Evolutionary conservation across 441 rosid genomes (phyloP).

Genomic region (Erysimum pusillum): DNA sequence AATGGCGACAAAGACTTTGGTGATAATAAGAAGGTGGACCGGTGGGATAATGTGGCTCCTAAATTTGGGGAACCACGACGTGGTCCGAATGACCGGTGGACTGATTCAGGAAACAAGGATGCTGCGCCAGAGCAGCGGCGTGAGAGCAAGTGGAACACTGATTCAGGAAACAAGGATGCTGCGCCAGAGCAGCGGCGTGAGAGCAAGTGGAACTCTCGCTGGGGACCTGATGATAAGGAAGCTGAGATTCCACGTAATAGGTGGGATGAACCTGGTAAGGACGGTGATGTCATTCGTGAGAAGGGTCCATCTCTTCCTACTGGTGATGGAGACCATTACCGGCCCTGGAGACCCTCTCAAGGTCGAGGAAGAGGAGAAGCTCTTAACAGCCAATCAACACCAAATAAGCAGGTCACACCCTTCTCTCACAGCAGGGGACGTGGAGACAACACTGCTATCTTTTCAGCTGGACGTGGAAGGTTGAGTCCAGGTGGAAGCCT

Average conservation of each 20-base stretch:
- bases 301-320: constrained; percentile 67
- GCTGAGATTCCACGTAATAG: constrained; percentile 65
- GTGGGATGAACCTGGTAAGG: constrained; percentile 76
- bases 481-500: constrained; percentile 62
- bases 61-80: constrained; percentile 83
- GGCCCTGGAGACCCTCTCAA: constrained; percentile 92
- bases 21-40: constrained; percentile 71
- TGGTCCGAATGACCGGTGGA: constrained; percentile 79
- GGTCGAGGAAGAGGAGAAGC: constrained; percentile 84
- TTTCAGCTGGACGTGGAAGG: constrained; percentile 80
- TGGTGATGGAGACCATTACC: constrained; percentile 74
- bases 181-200: constrained; percentile 88
- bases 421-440: constrained; percentile 78
- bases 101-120: constrained; percentile 82
- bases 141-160: constrained; percentile 98
- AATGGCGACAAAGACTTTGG: constrained; percentile 83
- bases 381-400: constrained; percentile 64
- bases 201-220: constrained; percentile 98
- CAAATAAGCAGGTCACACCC: constrained; percentile 72
- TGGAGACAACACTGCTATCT: constrained; percentile 67
- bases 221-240: constrained; percentile 94
- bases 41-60: constrained; percentile 80
- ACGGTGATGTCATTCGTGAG: constrained; percentile 66
- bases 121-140: constrained; percentile 81
- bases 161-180: constrained; percentile 76